These are phyloP conservation scores for Coffea eugenioides DNA, from an alignment of 257 asterid species.

Conservation along the genomic window DNA sequence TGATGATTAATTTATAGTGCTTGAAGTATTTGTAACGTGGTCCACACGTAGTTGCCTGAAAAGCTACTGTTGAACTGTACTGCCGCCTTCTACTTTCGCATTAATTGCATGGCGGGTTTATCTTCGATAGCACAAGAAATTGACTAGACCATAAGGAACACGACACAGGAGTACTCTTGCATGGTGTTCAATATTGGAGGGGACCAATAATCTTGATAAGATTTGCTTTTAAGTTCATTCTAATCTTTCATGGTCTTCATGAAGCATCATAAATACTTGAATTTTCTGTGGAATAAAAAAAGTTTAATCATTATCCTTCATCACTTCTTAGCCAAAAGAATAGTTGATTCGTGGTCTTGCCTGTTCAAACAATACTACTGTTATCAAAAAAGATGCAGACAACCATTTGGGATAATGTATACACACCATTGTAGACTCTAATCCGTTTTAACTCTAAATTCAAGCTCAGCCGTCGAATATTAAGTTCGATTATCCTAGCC, in stretches of 20 bases:
- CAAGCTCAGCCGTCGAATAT: background rate
- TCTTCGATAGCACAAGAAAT: background rate
- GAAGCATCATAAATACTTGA: background rate
- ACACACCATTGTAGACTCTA: background rate
- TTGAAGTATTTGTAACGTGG: constrained; percentile 25
- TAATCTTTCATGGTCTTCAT: background rate
- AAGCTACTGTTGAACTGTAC: constrained; percentile 11
- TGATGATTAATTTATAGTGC: constrained; percentile 26
- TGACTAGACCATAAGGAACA: background rate
- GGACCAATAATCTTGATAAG: constrained; percentile 22
- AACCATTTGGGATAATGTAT: background rate
- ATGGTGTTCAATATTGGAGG: background rate
- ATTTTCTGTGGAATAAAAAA: background rate
- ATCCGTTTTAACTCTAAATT: background rate
- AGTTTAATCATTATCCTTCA: background rate
- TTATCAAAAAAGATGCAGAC: background rate
- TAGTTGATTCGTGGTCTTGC: background rate
- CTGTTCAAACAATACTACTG: background rate
- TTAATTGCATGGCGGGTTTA: constrained; percentile 29
- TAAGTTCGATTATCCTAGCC: too few relatives aligned
- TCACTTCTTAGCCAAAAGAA: constrained; percentile 4
- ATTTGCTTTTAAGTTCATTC: background rate
- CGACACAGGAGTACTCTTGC: background rate
- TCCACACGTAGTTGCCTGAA: constrained; percentile 26
- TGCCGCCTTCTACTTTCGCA: constrained; percentile 25